phyloP scores from a whole-genome alignment of 2,329 filamentous ascomycete species.

The Raffaelea ambrosiae region DNA sequence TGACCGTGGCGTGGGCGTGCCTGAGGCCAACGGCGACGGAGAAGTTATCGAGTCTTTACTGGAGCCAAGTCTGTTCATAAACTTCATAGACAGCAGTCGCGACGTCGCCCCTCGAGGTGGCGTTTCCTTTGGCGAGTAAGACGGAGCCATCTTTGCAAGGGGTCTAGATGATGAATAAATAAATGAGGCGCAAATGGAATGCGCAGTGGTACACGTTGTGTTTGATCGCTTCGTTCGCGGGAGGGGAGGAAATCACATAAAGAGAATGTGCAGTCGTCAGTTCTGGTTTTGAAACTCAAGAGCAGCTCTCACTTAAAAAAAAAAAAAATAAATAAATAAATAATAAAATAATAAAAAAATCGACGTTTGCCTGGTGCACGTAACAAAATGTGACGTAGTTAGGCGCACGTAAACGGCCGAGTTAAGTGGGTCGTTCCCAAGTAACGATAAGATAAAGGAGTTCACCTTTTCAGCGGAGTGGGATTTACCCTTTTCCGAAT shows the following conservation, averaged over 20 bases:
- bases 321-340: slow-evolving; percentile 1
- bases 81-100: slow-evolving; percentile 88
- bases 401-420: no score
- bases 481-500: slow-evolving; percentile 3
- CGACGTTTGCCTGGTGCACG: no score
- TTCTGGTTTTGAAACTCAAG: background rate
- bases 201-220: no score
- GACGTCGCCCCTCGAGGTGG: slow-evolving; percentile 55
- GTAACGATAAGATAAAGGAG: slow-evolving; percentile 6
- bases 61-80: slow-evolving; percentile 78
- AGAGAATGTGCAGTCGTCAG: no score
- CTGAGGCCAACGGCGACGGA: slow-evolving; percentile 15
- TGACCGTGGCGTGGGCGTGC: slow-evolving; percentile 35
- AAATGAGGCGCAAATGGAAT: no score
- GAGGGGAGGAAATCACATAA: no score
- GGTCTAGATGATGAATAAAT: no score
- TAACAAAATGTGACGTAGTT: no score
- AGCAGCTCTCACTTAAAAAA: background rate
- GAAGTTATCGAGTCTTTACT: slow-evolving; percentile 30
- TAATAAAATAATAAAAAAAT: background rate
- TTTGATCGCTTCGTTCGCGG: no score
- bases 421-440: no score
- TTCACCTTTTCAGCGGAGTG: background rate
- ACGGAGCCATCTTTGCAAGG: slow-evolving; percentile 8
- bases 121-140: slow-evolving; percentile 19